Percentiles rank a stretch among this genome's conserved stretches.
phyloP scores from a whole-genome alignment of 257 asterid species.

The Fraxinus anomala region DNA sequence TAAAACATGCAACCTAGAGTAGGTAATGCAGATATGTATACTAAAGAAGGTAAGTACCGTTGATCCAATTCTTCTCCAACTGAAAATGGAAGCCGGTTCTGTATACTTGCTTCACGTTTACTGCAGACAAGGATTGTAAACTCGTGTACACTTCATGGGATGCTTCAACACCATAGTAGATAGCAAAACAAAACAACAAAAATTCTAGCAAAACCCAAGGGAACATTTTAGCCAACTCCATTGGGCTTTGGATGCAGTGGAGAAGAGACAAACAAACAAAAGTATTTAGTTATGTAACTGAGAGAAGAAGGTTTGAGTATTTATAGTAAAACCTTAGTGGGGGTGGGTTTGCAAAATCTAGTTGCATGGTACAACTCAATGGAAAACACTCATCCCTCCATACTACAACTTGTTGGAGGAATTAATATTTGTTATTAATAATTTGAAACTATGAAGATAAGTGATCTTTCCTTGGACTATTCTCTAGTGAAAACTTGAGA shows the following conservation, averaged over 20 bases:
- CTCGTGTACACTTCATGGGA: slow-evolving; percentile 28
- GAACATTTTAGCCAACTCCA: background rate
- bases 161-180: slow-evolving; percentile 31
- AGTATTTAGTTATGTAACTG: background rate
- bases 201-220: background rate
- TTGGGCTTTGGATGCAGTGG: background rate
- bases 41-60: slow-evolving; percentile 28
- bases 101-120: slow-evolving; percentile 11
- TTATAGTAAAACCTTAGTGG: background rate
- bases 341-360: background rate
- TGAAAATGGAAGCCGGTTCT: slow-evolving; percentile 48
- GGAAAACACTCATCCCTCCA: background rate
- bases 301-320: background rate
- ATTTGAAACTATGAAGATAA: background rate
- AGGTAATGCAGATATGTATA: background rate
- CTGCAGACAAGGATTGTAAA: slow-evolving; percentile 18
- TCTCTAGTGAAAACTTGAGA: background rate
- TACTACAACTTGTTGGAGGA: background rate
- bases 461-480: background rate
- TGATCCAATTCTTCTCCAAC: slow-evolving; percentile 41
- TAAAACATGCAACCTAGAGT: background rate
- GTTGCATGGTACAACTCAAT: background rate
- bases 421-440: background rate
- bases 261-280: background rate
- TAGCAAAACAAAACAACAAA: background rate